Conservation (phyloP, 768 basidiomycete species). For the Lentinula guzmanii region DNA sequence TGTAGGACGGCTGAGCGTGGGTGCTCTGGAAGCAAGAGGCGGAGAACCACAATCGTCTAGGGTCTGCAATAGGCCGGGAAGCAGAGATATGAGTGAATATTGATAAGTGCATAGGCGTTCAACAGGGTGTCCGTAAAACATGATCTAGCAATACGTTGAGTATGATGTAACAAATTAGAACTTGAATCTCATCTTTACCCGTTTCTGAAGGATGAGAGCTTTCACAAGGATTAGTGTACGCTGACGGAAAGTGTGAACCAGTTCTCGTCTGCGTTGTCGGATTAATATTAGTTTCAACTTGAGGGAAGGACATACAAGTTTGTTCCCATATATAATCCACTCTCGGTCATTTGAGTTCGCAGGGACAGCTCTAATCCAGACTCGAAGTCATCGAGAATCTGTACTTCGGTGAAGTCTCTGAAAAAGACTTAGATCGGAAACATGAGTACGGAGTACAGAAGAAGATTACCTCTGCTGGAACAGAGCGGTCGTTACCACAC, state of each 20-base stretch:
- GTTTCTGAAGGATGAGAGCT: constrained; percentile 87
- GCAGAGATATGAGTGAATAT: constrained; percentile 90
- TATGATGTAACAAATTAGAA: neutral
- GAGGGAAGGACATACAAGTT: constrained; percentile 5
- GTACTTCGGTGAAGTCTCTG: constrained; percentile 83
- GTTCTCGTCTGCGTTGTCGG: constrained; percentile 58
- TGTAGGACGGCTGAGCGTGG: constrained; percentile 57
- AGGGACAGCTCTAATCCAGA: constrained; percentile 70
- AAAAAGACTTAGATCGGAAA: neutral
- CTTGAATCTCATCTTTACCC: constrained; percentile 40
- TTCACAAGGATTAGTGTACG: constrained; percentile 91
- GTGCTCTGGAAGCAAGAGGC: constrained; percentile 61
- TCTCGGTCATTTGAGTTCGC: constrained; percentile 81
- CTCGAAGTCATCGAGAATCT: constrained; percentile 87
- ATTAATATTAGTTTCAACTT: neutral
- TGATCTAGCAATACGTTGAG: constrained; percentile 49
- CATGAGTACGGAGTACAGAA: neutral
- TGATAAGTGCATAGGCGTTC: constrained; percentile 96
- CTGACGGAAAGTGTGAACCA: constrained; percentile 91
- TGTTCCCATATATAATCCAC: constrained; percentile 91
- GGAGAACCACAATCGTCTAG: constrained; percentile 92
- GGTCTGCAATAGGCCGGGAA: constrained; percentile 86
- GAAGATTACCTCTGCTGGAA: constrained; percentile 71
- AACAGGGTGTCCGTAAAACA: constrained; percentile 96
- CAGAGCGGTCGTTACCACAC: constrained; percentile 88